Percentiles rank a stretch among this genome's conserved stretches.
phyloP scores from a whole-genome alignment of 495 filamentous ascomycete species.

The Aspergillus egyptiacus region DNA sequence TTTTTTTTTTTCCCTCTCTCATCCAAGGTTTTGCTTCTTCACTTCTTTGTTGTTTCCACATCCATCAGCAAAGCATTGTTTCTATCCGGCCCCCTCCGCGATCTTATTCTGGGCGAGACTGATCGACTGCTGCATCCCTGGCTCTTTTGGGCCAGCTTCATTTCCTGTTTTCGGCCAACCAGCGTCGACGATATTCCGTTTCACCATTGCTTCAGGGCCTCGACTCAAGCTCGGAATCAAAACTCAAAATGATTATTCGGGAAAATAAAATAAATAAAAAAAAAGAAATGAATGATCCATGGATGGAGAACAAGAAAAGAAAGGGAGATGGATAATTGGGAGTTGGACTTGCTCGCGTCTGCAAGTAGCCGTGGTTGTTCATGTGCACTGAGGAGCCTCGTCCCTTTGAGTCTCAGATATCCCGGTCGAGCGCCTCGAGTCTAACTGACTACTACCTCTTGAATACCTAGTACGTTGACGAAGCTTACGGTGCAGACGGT shows the following conservation, averaged over 20 bases:
- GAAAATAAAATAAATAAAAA: constrained; percentile 1
- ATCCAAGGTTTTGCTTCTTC: too few relatives aligned
- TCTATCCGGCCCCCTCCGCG: constrained; percentile 6
- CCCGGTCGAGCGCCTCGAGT: background rate
- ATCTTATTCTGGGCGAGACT: constrained; percentile 4
- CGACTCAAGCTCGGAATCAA: constrained; percentile 12
- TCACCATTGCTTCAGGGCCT: constrained; percentile 20
- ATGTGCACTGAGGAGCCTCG: background rate
- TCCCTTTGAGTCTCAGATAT: background rate
- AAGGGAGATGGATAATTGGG: background rate
- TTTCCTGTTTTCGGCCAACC: constrained; percentile 11
- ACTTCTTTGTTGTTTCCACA: too few relatives aligned
- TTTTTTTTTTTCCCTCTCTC: too few relatives aligned
- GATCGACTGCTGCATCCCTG: background rate
- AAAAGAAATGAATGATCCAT: background rate
- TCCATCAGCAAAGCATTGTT: too few relatives aligned
- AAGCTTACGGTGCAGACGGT: background rate
- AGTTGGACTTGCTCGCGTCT: background rate
- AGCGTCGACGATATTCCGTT: constrained; percentile 12
- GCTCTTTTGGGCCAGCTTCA: constrained; percentile 11
- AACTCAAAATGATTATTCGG: constrained; percentile 8
- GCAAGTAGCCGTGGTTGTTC: constrained; percentile 3
- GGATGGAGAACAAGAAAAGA: background rate
- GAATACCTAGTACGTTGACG: too few relatives aligned
- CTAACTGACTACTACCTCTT: too few relatives aligned